Percentiles rank a stretch among this genome's conserved stretches.
phyloP scores from a whole-genome alignment of 2,329 filamentous ascomycete species.

The Cercospora sesami region DNA sequence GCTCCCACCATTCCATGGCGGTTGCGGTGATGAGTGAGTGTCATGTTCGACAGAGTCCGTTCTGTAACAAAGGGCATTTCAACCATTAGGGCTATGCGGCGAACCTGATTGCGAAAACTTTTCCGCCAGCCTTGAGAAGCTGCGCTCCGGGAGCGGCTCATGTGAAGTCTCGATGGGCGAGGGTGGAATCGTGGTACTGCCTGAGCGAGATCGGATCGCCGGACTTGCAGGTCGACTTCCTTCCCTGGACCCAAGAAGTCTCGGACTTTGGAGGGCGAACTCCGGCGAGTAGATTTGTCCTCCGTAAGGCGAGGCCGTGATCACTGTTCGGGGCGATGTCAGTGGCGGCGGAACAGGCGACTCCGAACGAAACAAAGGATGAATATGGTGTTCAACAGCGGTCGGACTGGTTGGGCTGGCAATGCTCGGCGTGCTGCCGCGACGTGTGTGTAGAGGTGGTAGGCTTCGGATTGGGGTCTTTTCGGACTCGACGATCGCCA shows the following conservation, averaged over 20 bases:
- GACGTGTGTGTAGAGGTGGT: conserved; percentile 12
- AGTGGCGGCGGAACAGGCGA: conserved; percentile 64
- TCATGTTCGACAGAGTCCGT: background rate
- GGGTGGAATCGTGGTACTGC: conserved; percentile 27
- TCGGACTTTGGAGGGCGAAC: conserved; percentile 26
- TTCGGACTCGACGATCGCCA: conserved; percentile 16
- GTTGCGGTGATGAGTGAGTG: background rate
- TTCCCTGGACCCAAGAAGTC: conserved; percentile 27
- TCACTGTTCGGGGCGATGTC: conserved; percentile 67
- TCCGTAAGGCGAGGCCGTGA: conserved; percentile 68
- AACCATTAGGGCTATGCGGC: conserved; percentile 6
- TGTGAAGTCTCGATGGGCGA: conserved; percentile 16
- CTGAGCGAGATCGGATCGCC: conserved; percentile 18
- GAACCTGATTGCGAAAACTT: conserved; percentile 1
- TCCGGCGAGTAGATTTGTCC: conserved; percentile 58
- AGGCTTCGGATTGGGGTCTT: conserved; percentile 19
- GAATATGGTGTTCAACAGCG: conserved; percentile 66
- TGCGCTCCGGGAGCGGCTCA: conserved; percentile 11
- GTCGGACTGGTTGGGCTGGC: conserved; percentile 9
- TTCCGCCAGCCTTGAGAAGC: conserved; percentile 1
- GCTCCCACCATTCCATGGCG: background rate
- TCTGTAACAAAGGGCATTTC: background rate
- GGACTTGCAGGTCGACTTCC: conserved; percentile 26
- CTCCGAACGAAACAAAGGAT: conserved; percentile 74
- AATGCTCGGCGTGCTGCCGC: conserved; percentile 20